Evolutionary conservation across 1,139 yeast species (phyloP), one percentile per base, ranked within the genome.

Genomic region (Pneumocystis murina): DNA sequence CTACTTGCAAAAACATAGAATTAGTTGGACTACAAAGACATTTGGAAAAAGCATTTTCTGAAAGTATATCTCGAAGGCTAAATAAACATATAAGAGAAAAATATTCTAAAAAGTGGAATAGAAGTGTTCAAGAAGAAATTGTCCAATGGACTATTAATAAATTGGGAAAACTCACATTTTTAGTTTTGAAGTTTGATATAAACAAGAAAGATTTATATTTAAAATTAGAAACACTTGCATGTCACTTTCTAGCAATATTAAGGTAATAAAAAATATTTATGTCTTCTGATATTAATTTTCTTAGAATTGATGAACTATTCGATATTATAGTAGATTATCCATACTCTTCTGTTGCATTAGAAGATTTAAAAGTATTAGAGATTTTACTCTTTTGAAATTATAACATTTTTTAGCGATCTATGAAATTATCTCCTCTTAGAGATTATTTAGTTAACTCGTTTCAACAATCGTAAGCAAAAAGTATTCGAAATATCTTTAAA

Each of bases 301-400:
- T 75, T 58, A 69, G 96, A 65, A 82, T 81, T 0, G 70, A 72
- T 0, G 95, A 91, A 71, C 80, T 87, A 24, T 87, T 81, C 70
- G 83, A 82, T 35, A 80, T 90, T 59, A 82, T 87, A 0, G 71
- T 76, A 2, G 75, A 76, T 35, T 87, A 76, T 69, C 95, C 96
- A 0, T 68, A 72, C 1, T 83, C 94, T 0, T 72, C 72, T 36
- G 77, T 79, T 1, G 86, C 92, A 0, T 73, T 91, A 30, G 74
- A 78, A 36, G 97, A 91, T 70, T 73, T 91, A 57, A 81, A 81
- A 69, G 60, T 58, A 40, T 40, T 24, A 20, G 30, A 58, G 28
- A 38, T 7, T 28, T 17, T 17, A 38, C 3, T 38, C 28, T 5
- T 40, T 41, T 61, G 12, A 48, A 24, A 48, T 48, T 24, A 10